Evolutionary conservation across 352 stramenopile species (phyloP), one percentile per base, ranked within the genome.

Genomic region (Globisporangium viniferum): DNA sequence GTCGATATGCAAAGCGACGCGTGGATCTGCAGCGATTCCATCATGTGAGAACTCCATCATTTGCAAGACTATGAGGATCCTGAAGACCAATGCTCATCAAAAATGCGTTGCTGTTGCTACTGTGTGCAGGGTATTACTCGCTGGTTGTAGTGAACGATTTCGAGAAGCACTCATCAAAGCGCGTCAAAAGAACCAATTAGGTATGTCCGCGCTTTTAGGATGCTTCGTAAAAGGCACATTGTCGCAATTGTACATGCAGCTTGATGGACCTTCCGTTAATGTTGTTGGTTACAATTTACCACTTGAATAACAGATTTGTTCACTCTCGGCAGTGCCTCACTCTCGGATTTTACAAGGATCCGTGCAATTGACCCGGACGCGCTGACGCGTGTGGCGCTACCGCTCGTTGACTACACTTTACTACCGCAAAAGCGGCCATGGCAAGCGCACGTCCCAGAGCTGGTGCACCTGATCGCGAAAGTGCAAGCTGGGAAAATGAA

Each of bases 1-100:
- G 66, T 90, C 60, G 78, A 90, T 51, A 64, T 80, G 9, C 76
- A 81, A 58, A 84, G 62, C 61, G 78, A 90, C 55, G 66, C 78
- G 10, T 93, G 85, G 85, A 91, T 93, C 62, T 93, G 85, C 67
- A 93, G 76, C 51, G 85, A 93, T 59, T 82, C 85, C 22, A 84
- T 88, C 57, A 81, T 93, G 84, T 93, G 69, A 59, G 82, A 20
- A 12, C 18, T 9, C 8, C 4, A 24, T 12, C 15, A 41, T 39
- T 41, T 14, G 14, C 39, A 29, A 0, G 33, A n/a, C 36, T 31
- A 15, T 44, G 12, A 2, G 27, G 18, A 14, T 24, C 3, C 3
- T 33, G 20, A 31, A 9, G 5, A 20, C 5, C 1, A 18, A 2
- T 22, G 33, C n/a, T 46, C 8, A 54, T 27, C 3, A 8, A 18